phyloP scores from a whole-genome alignment of 2,329 filamentous ascomycete species.

The Taxawa tesnikishii region DNA sequence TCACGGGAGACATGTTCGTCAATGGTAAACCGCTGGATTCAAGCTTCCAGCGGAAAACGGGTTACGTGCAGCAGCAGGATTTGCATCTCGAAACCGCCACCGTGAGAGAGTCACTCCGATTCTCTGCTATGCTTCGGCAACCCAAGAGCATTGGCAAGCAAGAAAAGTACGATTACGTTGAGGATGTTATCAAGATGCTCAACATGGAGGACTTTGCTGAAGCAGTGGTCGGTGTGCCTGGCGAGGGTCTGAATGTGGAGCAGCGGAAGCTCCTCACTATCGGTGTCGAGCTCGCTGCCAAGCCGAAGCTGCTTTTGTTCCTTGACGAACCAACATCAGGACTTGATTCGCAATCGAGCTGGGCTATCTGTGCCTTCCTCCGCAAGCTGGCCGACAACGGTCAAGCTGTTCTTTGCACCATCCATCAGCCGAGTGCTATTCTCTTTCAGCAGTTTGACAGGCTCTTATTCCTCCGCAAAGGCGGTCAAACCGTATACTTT shows the following conservation, averaged over 20 bases:
- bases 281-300: constrained; percentile 27
- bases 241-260: constrained; percentile 48
- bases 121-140: constrained; percentile 45
- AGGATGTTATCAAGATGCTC: constrained; percentile 55
- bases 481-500: constrained; percentile 33
- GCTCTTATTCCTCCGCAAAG: constrained; percentile 29
- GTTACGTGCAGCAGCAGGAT: constrained; percentile 64
- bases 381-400: constrained; percentile 43
- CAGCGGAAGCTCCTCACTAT: constrained; percentile 52
- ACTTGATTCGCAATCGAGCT: constrained; percentile 51
- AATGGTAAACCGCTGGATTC: constrained; percentile 44
- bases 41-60: constrained; percentile 52
- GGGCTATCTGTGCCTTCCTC: constrained; percentile 50
- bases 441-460: constrained; percentile 33
- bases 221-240: constrained; percentile 55
- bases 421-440: constrained; percentile 48
- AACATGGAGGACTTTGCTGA: constrained; percentile 54
- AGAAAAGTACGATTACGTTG: constrained; percentile 52
- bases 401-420: constrained; percentile 32
- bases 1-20: constrained; percentile 55
- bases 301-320: constrained; percentile 49
- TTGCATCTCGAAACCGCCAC: constrained; percentile 44
- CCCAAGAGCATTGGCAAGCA: constrained; percentile 38
- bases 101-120: constrained; percentile 42
- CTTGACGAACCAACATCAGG: constrained; percentile 48